Percentiles rank a stretch among this genome's conserved stretches.
phyloP scores from a whole-genome alignment of 2,329 filamentous ascomycete species.

The Colletotrichum paranaense region DNA sequence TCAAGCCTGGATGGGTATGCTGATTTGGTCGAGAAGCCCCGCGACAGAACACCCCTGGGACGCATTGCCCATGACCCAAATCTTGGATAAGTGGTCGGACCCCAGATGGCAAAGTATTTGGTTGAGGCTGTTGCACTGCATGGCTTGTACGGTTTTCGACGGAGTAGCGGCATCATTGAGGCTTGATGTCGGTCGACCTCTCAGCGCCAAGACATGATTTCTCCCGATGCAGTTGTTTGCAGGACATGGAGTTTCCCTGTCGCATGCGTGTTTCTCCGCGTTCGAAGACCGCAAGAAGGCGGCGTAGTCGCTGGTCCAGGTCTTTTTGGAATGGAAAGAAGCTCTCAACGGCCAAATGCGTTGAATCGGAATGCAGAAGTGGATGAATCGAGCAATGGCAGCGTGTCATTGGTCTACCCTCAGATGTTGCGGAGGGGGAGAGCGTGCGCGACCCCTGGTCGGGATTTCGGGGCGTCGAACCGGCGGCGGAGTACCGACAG shows the following conservation, averaged over 20 bases:
- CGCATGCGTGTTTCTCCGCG: background rate
- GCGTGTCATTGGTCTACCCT: slow-evolving; percentile 17
- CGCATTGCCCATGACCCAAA: slow-evolving; percentile 42
- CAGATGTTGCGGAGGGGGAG: background rate
- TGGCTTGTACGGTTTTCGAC: background rate
- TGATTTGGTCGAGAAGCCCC: slow-evolving; percentile 65
- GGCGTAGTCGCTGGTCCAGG: background rate
- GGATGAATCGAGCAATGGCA: slow-evolving; percentile 6
- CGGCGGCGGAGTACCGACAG: slow-evolving; percentile 23
- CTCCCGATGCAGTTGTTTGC: slow-evolving; percentile 2
- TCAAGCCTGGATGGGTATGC: slow-evolving; percentile 67
- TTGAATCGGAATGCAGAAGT: background rate
- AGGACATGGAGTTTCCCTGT: background rate
- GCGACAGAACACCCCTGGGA: slow-evolving; percentile 58
- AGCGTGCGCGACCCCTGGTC: background rate
- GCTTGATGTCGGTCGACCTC: background rate
- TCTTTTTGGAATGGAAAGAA: background rate
- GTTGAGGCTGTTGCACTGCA: background rate
- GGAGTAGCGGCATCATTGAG: background rate
- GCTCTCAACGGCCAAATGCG: background rate
- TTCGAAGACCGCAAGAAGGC: background rate
- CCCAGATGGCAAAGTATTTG: background rate
- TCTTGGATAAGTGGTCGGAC: slow-evolving; percentile 16
- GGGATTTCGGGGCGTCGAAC: slow-evolving; percentile 32
- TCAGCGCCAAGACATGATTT: slow-evolving; percentile 15